Conservation (phyloP, 2,329 filamentous ascomycete species). For the Claviceps fusiformis region DNA sequence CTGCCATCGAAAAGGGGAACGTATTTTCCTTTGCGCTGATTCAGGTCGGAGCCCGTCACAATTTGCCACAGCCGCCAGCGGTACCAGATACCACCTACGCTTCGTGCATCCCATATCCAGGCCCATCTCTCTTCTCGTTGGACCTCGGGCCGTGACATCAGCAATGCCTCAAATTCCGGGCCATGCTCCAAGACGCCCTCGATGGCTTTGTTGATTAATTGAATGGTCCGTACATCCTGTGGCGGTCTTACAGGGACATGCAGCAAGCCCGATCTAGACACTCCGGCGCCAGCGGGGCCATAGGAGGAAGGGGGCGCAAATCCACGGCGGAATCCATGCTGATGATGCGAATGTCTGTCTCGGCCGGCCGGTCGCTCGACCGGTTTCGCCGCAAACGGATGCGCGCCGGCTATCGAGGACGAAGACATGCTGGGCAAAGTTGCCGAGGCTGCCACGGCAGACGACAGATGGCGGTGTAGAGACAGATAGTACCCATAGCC, state of each 20-base stretch:
- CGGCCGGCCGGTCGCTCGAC: constrained; percentile 30
- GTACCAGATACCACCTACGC: constrained; percentile 74
- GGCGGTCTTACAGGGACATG: constrained; percentile 66
- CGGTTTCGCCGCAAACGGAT: constrained; percentile 67
- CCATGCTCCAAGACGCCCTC: constrained; percentile 70
- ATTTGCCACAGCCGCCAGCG: constrained; percentile 84
- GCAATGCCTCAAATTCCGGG: constrained; percentile 75
- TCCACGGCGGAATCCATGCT: constrained; percentile 36
- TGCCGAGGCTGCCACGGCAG: constrained; percentile 31
- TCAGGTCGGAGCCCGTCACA: constrained; percentile 48
- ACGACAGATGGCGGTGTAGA: constrained; percentile 72
- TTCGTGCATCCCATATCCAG: constrained; percentile 82
- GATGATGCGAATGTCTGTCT: constrained; percentile 21
- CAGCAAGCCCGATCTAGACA: constrained; percentile 34
- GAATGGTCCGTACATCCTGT: constrained; percentile 62
- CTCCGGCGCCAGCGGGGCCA: constrained; percentile 24
- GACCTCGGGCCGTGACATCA: constrained; percentile 78
- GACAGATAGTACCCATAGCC: constrained; percentile 74
- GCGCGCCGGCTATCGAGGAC: constrained; percentile 32
- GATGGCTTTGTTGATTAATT: constrained; percentile 76
- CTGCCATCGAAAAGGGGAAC: constrained; percentile 62
- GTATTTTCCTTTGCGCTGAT: constrained; percentile 35
- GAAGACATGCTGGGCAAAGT: constrained; percentile 1
- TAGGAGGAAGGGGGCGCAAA: constrained; percentile 72
- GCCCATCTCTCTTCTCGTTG: constrained; percentile 83